A percentile compares a stretch with the other conserved stretches of the same genome.
These are phyloP conservation scores for Aspergillus ellipticus DNA, from an alignment of 495 filamentous ascomycete species.

Conservation along the genomic window DNA sequence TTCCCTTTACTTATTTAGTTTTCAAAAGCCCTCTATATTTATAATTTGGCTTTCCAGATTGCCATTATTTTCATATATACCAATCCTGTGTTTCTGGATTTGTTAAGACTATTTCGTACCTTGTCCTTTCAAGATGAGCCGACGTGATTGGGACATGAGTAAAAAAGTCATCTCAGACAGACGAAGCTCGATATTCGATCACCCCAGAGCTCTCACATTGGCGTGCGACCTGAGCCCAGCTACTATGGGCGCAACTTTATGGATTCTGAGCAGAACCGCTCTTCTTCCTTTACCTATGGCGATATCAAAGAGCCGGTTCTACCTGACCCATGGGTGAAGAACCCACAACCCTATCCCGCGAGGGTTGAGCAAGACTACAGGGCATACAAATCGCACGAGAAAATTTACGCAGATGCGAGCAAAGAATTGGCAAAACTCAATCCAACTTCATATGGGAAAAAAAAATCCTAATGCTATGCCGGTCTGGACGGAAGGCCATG, in stretches of 20 bases:
- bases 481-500: no score
- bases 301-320: neutral
- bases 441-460: neutral
- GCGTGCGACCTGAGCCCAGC: neutral
- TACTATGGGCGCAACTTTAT: neutral
- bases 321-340: neutral
- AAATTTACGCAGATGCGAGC: neutral
- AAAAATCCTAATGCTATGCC: neutral
- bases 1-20: no score
- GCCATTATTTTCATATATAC: no score
- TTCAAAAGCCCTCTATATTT: no score
- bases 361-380: neutral
- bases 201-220: neutral
- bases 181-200: neutral
- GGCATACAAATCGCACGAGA: neutral
- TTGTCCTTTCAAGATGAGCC: no score
- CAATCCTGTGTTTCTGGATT: no score
- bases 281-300: neutral
- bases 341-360: neutral
- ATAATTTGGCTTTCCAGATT: no score
- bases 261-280: neutral
- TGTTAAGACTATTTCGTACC: no score
- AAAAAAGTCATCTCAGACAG: neutral
- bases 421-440: neutral
- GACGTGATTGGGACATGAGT: neutral